A percentile compares a stretch with the other conserved stretches of the same genome.
Evolutionary conservation across 257 asterid species (phyloP).

Genomic region (Vinca minor): DNA sequence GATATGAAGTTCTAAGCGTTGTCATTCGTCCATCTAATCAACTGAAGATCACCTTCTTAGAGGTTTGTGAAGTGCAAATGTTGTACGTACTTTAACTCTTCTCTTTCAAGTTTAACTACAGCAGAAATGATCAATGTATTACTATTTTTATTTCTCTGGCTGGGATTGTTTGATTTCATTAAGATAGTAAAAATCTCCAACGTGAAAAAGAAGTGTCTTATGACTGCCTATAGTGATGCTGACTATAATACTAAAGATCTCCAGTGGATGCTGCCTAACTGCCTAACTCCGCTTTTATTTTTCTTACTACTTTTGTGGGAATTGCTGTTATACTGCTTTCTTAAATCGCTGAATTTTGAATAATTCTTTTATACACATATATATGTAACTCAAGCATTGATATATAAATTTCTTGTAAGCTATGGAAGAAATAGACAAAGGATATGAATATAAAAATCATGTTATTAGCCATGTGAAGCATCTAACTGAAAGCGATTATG

Average conservation of each 20-base stretch:
- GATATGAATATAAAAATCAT: not conserved
- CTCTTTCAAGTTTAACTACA: not conserved
- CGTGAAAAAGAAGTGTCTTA: not conserved
- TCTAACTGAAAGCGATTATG: not conserved
- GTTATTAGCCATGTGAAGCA: not conserved
- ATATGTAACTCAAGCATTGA: not conserved
- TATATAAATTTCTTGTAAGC: not conserved
- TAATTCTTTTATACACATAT: not conserved
- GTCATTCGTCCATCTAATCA: slow-evolving; percentile 68
- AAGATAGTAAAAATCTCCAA: slow-evolving; percentile 1
- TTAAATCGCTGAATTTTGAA: not conserved
- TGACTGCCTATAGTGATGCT: not conserved
- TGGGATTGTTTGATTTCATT: not conserved
- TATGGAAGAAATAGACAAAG: not conserved
- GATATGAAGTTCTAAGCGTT: slow-evolving; percentile 83
- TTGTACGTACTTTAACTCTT: not conserved
- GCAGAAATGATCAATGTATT: slow-evolving; percentile 1
- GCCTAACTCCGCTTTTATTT: not conserved
- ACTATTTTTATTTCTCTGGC: not conserved
- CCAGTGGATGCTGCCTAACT: not conserved
- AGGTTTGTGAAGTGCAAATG: slow-evolving; percentile 45
- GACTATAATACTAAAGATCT: no score
- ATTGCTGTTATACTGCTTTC: not conserved
- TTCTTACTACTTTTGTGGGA: not conserved
- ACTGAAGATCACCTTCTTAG: slow-evolving; percentile 91